These are phyloP conservation scores for Paxillus ammoniavirescens DNA, from an alignment of 768 basidiomycete species.

Conservation along the genomic window DNA sequence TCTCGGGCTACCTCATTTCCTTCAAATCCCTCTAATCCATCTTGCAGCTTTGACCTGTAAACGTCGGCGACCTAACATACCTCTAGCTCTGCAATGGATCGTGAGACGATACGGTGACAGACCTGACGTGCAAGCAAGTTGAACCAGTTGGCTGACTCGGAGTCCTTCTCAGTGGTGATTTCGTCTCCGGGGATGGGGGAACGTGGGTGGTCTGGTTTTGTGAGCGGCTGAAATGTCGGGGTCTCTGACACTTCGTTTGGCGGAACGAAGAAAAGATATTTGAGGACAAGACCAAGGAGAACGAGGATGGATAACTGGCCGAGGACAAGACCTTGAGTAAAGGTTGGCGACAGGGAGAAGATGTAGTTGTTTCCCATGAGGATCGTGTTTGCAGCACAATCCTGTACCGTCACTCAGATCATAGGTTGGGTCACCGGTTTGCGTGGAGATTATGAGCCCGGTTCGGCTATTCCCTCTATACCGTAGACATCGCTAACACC, in stretches of 20 bases:
- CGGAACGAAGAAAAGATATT: constrained; percentile 93
- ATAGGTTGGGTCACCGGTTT: background rate
- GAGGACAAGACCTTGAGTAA: constrained; percentile 91
- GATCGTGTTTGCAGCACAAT: background rate
- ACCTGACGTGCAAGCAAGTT: constrained; percentile 85
- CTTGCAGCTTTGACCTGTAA: constrained; percentile 76
- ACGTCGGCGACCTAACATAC: constrained; percentile 56
- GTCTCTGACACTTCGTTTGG: constrained; percentile 54
- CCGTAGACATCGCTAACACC: too few species aligned
- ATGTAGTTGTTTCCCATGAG: constrained; percentile 49
- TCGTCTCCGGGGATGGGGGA: constrained; percentile 16
- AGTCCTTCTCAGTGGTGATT: constrained; percentile 16
- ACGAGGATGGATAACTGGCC: constrained; percentile 88
- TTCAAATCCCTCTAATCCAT: constrained; percentile 63
- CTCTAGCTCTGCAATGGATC: background rate
- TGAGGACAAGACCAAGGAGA: constrained; percentile 77
- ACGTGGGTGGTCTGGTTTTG: constrained; percentile 46
- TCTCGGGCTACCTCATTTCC: constrained; percentile 83
- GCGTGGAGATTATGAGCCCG: too few species aligned
- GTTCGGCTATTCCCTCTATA: too few species aligned
- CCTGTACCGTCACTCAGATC: background rate
- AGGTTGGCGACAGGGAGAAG: constrained; percentile 79
- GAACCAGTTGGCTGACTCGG: constrained; percentile 90
- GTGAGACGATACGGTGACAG: constrained; percentile 15
- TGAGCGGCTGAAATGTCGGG: constrained; percentile 57